phyloP scores from a whole-genome alignment of 2,329 filamentous ascomycete species.

The Verticillium longisporum region DNA sequence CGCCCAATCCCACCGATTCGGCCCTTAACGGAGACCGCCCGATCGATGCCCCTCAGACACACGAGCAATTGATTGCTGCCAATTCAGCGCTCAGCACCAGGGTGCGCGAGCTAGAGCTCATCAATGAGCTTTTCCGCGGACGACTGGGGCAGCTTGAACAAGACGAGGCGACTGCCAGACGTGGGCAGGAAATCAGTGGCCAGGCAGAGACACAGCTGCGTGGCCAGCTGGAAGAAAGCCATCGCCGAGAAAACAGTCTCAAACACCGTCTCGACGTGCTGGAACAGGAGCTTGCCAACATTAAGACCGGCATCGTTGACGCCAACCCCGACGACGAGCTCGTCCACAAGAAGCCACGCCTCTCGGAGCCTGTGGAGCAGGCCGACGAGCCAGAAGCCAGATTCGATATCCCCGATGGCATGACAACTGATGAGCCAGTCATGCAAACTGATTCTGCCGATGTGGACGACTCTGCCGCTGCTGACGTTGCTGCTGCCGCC shows the following conservation, averaged over 20 bases:
- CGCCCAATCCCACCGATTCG: conserved; percentile 41
- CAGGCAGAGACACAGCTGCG: conserved; percentile 51
- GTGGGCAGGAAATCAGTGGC: conserved; percentile 49
- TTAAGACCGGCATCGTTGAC: conserved; percentile 6
- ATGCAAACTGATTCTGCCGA: not conserved
- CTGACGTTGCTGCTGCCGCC: not conserved
- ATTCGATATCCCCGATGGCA: not conserved
- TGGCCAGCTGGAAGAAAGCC: conserved; percentile 65
- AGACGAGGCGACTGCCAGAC: conserved; percentile 61
- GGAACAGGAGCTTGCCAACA: conserved; percentile 49
- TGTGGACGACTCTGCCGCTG: not conserved
- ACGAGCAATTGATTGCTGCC: conserved; percentile 70
- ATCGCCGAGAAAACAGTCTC: conserved; percentile 71
- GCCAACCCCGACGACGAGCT: conserved; percentile 4
- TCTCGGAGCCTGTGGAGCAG: conserved; percentile 1
- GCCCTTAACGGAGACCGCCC: conserved; percentile 53
- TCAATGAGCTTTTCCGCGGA: conserved; percentile 76
- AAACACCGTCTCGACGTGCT: conserved; percentile 78
- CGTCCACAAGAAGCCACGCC: conserved; percentile 9
- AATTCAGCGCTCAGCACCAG: conserved; percentile 90
- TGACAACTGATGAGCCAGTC: not conserved
- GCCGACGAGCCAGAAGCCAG: not conserved
- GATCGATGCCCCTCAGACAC: conserved; percentile 66
- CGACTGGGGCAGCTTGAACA: conserved; percentile 74
- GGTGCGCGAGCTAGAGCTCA: conserved; percentile 90